A percentile compares a stretch with the other conserved stretches of the same genome.
phyloP scores from a whole-genome alignment of 2,329 filamentous ascomycete species.

The Beauveria rudraprayagi region DNA sequence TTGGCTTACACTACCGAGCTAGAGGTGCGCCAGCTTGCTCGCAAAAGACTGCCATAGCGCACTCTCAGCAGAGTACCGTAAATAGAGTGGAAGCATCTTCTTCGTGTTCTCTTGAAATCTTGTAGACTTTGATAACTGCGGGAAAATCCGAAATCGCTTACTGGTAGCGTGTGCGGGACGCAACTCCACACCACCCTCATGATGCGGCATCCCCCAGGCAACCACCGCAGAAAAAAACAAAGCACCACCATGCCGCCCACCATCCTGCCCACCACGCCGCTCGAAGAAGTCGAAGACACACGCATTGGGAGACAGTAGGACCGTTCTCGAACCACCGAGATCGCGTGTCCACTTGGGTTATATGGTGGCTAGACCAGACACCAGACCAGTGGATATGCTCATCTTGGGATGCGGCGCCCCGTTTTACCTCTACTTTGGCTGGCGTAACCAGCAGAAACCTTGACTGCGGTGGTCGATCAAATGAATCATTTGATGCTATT shows the following conservation, averaged over 20 bases:
- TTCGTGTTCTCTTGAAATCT: not conserved
- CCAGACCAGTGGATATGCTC: not conserved
- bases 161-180: not conserved
- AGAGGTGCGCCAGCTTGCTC: too few relatives aligned
- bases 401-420: not conserved
- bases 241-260: not conserved
- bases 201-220: not conserved
- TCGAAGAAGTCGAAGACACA: not conserved
- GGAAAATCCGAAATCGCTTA: not conserved
- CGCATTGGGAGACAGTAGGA: slow-evolving; percentile 1
- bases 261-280: not conserved
- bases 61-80: too few relatives aligned
- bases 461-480: not conserved
- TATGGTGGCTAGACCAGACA: not conserved
- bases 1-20: too few relatives aligned
- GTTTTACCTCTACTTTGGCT: not conserved
- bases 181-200: not conserved
- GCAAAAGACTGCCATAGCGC: too few relatives aligned
- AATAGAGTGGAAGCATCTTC: not conserved
- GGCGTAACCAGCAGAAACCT: not conserved
- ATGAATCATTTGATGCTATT: not conserved
- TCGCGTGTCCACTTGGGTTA: not conserved
- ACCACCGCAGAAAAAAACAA: slow-evolving; percentile 8
- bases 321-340: slow-evolving; percentile 6
- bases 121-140: not conserved